Conservation (phyloP, 805 yeast species). For the Cyberlindnera subsufficiens region DNA sequence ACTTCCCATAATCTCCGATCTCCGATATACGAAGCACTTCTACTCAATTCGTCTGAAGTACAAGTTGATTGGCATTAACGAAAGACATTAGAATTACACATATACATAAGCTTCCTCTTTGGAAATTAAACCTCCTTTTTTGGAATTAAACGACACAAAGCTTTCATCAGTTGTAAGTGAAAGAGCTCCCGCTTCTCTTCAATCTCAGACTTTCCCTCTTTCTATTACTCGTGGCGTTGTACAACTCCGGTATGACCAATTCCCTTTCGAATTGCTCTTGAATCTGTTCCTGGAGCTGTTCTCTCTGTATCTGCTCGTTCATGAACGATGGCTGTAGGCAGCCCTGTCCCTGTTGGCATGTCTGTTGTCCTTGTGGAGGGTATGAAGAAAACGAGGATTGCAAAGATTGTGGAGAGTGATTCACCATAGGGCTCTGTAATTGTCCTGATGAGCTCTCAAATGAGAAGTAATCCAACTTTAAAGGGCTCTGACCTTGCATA, state of each 20-base stretch:
- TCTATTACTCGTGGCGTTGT: slow-evolving; percentile 43
- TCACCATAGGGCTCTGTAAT: background rate
- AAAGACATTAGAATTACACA: background rate
- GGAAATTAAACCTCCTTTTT: background rate
- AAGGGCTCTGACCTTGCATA: slow-evolving; percentile 4
- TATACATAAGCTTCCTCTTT: too few species aligned
- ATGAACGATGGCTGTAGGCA: slow-evolving; percentile 18
- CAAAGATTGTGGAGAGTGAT: background rate
- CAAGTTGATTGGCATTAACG: background rate
- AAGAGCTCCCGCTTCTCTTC: slow-evolving; percentile 33
- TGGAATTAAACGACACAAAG: background rate
- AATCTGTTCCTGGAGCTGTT: slow-evolving; percentile 7
- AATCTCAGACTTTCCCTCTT: slow-evolving; percentile 47
- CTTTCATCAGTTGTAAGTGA: slow-evolving; percentile 9
- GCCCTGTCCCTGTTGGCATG: background rate
- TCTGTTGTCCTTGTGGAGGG: slow-evolving; percentile 4
- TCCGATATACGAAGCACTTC: too few species aligned
- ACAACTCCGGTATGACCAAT: slow-evolving; percentile 21
- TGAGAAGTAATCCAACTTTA: slow-evolving; percentile 18
- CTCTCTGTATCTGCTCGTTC: slow-evolving; percentile 14
- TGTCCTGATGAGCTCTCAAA: slow-evolving; percentile 19
- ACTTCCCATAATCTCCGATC: too few species aligned
- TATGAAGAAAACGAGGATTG: background rate
- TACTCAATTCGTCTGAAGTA: too few species aligned
- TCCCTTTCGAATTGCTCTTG: slow-evolving; percentile 11